A percentile compares a stretch with the other conserved stretches of the same genome.
phyloP scores from a whole-genome alignment of 495 filamentous ascomycete species.

The Beverwykella pulmonaria region DNA sequence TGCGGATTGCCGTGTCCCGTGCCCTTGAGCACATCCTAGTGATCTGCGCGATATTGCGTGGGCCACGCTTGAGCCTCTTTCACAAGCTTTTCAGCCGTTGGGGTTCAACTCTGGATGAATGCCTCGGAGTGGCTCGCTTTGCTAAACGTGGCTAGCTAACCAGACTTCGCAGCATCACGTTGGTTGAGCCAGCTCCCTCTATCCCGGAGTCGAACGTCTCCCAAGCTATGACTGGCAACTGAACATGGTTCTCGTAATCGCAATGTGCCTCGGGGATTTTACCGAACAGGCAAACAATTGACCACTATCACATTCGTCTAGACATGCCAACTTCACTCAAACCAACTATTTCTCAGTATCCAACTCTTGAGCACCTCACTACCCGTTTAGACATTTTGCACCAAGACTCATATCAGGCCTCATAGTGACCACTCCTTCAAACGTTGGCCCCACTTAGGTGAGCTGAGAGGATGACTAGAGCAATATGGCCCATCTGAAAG shows the following conservation, averaged over 20 bases:
- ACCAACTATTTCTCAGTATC: not conserved
- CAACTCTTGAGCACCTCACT: not conserved
- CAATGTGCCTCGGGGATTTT: conserved; percentile 11
- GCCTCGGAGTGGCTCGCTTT: conserved; percentile 12
- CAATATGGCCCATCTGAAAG: conserved; percentile 8
- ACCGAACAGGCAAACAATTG: conserved; percentile 6
- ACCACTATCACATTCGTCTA: not conserved
- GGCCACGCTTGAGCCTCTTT: conserved; percentile 24
- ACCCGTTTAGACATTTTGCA: not conserved
- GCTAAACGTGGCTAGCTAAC: conserved; percentile 10
- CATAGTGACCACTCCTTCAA: not conserved
- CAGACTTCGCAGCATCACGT: conserved; percentile 5
- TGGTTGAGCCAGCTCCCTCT: conserved; percentile 3
- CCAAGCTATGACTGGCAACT: not conserved
- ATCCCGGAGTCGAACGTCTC: not conserved
- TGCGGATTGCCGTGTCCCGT: not conserved
- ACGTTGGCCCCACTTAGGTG: not conserved
- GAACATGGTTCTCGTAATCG: not conserved
- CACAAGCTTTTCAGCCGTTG: conserved; percentile 23
- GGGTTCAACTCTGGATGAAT: conserved; percentile 3
- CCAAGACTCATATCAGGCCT: not conserved
- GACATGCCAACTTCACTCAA: not conserved
- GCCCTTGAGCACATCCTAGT: conserved; percentile 9
- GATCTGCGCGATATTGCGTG: conserved; percentile 14
- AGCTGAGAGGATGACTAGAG: not conserved